Percentiles rank a stretch among this genome's conserved stretches.
phyloP scores from a whole-genome alignment of 2,329 filamentous ascomycete genomes.

The Colletotrichum viniferum region DNA sequence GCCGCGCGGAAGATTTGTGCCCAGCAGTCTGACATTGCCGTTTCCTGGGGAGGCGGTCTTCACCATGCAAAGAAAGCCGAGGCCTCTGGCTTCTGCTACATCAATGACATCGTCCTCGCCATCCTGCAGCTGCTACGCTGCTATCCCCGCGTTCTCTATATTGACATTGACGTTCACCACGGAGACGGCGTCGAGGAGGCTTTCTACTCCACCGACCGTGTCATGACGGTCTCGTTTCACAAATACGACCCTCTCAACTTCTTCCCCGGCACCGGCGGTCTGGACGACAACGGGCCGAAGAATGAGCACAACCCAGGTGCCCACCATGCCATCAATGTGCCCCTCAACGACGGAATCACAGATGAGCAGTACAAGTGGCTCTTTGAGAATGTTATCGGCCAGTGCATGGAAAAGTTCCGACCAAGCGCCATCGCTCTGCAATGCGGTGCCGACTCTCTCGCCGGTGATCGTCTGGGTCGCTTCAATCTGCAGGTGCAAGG shows the following conservation, averaged over 20 bases:
- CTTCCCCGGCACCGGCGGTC: constrained; percentile 89
- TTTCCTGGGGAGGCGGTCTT: constrained; percentile 96
- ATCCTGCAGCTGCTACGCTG: constrained; percentile 86
- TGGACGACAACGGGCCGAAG: constrained; percentile 83
- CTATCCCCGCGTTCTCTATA: constrained; percentile 87
- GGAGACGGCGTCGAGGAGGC: constrained; percentile 91
- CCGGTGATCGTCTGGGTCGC: constrained; percentile 88
- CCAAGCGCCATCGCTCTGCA: constrained; percentile 92
- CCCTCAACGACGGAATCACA: constrained; percentile 87
- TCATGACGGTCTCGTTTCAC: constrained; percentile 94
- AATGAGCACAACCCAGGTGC: constrained; percentile 86
- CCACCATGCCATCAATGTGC: constrained; percentile 89
- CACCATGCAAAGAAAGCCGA: constrained; percentile 96
- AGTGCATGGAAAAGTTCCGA: constrained; percentile 81
- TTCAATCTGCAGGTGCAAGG: constrained; percentile 98
- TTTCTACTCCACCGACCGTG: constrained; percentile 86
- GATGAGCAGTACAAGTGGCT: constrained; percentile 87
- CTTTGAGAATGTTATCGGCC: constrained; percentile 81
- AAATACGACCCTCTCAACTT: constrained; percentile 87
- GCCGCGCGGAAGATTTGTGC: constrained; percentile 88
- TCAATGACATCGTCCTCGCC: constrained; percentile 96
- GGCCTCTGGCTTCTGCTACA: constrained; percentile 96
- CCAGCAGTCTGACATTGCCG: constrained; percentile 89
- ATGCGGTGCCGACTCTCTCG: constrained; percentile 93
- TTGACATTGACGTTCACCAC: constrained; percentile 93